Evolutionary conservation across 2,329 filamentous ascomycete species (phyloP).

Genomic region (Neocucurbitaria cava): DNA sequence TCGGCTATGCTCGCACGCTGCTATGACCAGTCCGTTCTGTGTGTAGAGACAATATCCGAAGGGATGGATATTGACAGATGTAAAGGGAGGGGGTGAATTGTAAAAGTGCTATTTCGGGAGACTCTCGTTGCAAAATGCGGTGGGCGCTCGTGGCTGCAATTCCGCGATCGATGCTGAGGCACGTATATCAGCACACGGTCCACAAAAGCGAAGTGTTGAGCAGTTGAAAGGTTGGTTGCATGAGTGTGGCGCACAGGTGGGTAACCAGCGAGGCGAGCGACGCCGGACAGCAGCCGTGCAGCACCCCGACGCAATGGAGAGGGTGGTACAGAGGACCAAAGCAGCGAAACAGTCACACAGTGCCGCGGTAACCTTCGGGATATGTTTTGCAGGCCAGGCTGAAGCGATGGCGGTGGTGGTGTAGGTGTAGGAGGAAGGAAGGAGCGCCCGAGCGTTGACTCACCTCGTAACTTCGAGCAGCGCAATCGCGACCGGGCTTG

Average conservation of each 20-base stretch:
- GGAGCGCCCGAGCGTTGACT: constrained; percentile 37
- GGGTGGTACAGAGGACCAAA: constrained; percentile 39
- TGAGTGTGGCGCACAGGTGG: constrained; percentile 46
- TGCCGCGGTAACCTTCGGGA: constrained; percentile 32
- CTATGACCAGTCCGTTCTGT: constrained; percentile 18
- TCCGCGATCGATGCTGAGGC: constrained; percentile 24
- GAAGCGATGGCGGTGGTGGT: constrained; percentile 15
- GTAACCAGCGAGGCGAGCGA: constrained; percentile 39
- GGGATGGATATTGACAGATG: constrained; percentile 27
- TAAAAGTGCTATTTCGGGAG: constrained; percentile 28
- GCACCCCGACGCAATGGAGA: constrained; percentile 39
- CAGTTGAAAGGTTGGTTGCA: constrained; percentile 40
- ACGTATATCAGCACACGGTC: constrained; percentile 39
- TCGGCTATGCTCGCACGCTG: constrained; percentile 24
- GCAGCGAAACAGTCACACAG: constrained; percentile 44
- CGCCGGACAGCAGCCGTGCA: constrained; percentile 43
- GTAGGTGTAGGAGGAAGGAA: constrained; percentile 16
- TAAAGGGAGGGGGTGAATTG: constrained; percentile 26
- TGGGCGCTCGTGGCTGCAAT: constrained; percentile 37
- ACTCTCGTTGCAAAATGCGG: constrained; percentile 17
- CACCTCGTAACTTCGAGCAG: constrained; percentile 33
- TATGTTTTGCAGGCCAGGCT: constrained; percentile 26
- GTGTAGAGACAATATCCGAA: constrained; percentile 26
- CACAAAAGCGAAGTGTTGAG: constrained; percentile 33
- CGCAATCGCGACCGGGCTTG: constrained; percentile 13